These are phyloP conservation scores for Onygenales sp. DNA, from an alignment of 2,329 filamentous ascomycete species.

Conservation along the genomic window DNA sequence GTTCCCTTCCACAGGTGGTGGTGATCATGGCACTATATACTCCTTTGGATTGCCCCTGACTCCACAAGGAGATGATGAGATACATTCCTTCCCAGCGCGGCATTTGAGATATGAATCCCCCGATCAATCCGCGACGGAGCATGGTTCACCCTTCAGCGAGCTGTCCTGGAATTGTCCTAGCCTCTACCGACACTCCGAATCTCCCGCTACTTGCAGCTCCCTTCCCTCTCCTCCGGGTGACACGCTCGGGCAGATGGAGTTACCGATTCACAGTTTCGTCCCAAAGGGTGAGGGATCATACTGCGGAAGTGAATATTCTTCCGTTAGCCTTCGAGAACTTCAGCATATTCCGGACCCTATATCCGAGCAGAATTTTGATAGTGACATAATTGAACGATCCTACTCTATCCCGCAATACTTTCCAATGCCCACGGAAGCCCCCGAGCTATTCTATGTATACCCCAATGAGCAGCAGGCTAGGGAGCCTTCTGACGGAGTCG, in stretches of 20 bases:
- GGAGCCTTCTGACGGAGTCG: not conserved
- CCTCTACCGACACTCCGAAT: not conserved
- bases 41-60: not conserved
- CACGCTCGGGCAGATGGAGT: slow-evolving; percentile 2
- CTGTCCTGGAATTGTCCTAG: slow-evolving; percentile 8
- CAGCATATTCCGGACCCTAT: slow-evolving; percentile 16
- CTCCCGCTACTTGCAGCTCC: slow-evolving; percentile 2
- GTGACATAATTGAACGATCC: not conserved
- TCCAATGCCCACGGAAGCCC: not conserved
- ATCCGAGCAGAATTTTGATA: slow-evolving; percentile 7
- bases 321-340: slow-evolving; percentile 11
- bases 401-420: not conserved
- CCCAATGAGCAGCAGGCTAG: not conserved
- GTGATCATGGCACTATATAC: slow-evolving; percentile 3
- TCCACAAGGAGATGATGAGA: slow-evolving; percentile 1
- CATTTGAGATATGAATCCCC: slow-evolving; percentile 10
- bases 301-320: slow-evolving; percentile 10
- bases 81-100: not conserved
- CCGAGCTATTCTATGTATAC: not conserved
- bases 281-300: slow-evolving; percentile 7
- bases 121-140: slow-evolving; percentile 8
- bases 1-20: slow-evolving; percentile 1
- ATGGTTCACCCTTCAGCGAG: slow-evolving; percentile 9
- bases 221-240: slow-evolving; percentile 8
- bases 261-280: slow-evolving; percentile 1